Evolutionary conservation across 495 filamentous ascomycete species (phyloP).

Genomic region (Aspergillus egyptiacus): DNA sequence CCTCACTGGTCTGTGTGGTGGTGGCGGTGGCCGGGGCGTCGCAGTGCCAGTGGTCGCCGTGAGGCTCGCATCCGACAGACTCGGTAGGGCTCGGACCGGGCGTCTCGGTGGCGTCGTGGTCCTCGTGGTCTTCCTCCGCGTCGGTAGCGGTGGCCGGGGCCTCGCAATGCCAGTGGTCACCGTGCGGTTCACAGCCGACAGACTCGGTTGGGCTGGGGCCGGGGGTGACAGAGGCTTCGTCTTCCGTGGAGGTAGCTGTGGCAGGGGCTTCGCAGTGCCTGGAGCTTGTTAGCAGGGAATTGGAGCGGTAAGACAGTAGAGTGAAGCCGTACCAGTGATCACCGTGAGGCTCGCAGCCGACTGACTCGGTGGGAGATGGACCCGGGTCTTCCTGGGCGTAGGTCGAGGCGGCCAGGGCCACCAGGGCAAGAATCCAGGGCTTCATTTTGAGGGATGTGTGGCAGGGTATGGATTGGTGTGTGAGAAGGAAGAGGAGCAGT

Average conservation of each 20-base stretch:
- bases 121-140: background rate
- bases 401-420: constrained; percentile 15
- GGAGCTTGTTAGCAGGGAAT: background rate
- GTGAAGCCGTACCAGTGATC: constrained; percentile 24
- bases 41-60: constrained; percentile 30
- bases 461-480: background rate
- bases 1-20: background rate
- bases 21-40: constrained; percentile 19
- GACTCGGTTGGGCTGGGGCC: constrained; percentile 28
- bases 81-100: constrained; percentile 27
- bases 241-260: constrained; percentile 7
- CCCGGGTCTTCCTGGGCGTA: constrained; percentile 15
- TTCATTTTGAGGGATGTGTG: constrained; percentile 10
- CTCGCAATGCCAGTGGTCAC: constrained; percentile 29
- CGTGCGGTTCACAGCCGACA: constrained; percentile 28
- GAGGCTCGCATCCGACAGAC: constrained; percentile 27
- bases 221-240: background rate
- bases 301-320: background rate
- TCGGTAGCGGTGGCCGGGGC: constrained; percentile 18
- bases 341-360: constrained; percentile 29
- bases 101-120: background rate
- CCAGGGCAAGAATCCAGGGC: constrained; percentile 14
- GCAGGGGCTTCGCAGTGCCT: constrained; percentile 24
- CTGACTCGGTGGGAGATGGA: constrained; percentile 26
- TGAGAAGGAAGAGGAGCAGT: background rate